phyloP scores from a whole-genome alignment of 345 rosid species.

The Citrus hindsii region DNA sequence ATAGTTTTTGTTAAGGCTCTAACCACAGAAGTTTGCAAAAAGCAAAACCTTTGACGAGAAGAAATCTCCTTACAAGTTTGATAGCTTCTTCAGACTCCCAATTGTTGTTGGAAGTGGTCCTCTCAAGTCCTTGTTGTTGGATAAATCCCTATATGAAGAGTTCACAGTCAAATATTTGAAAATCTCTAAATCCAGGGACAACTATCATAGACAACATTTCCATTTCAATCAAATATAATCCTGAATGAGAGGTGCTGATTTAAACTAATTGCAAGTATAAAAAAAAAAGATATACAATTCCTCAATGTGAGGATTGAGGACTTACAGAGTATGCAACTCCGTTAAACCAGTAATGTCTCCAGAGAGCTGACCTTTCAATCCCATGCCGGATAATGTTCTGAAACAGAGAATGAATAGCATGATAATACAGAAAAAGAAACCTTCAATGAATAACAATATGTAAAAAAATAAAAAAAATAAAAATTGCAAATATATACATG shows the following conservation, averaged over 20 bases:
- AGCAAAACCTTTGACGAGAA: constrained; percentile 1
- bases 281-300: no score
- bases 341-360: constrained; percentile 52
- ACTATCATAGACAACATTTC: no score
- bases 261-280: no score
- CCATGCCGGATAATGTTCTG: constrained; percentile 60
- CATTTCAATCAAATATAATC: no score
- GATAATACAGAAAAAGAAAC: neutral
- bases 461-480: neutral
- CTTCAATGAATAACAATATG: neutral
- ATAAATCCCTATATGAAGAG: constrained; percentile 63
- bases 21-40: neutral
- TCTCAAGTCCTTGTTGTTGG: constrained; percentile 49
- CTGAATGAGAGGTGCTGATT: no score
- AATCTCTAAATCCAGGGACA: no score
- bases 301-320: neutral
- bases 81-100: constrained; percentile 52
- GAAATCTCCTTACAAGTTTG: constrained; percentile 53
- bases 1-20: neutral
- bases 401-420: constrained; percentile 11
- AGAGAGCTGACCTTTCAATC: constrained; percentile 51
- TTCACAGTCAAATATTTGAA: constrained; percentile 10
- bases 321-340: constrained; percentile 38
- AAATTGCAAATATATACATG: constrained; percentile 29
- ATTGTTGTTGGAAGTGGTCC: constrained; percentile 71